phyloP scores from a whole-genome alignment of 1,284 basidiomycete genomes.

The Fomitopsis palustris region DNA sequence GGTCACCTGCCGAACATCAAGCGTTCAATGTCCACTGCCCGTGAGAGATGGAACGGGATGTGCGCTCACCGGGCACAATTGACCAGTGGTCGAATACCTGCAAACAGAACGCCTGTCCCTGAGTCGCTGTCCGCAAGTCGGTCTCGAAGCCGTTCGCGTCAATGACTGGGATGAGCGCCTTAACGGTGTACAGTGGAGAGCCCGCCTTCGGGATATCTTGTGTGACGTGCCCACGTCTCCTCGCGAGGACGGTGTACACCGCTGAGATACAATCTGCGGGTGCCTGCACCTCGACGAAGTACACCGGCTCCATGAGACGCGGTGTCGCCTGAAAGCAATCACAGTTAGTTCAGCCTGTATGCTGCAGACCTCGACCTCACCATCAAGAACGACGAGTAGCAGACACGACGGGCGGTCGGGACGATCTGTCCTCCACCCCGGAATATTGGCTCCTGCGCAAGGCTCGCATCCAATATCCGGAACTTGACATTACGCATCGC shows the following conservation, averaged over 20 bases:
- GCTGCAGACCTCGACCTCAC: constrained; percentile 37
- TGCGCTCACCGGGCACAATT: constrained; percentile 83
- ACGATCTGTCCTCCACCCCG: constrained; percentile 57
- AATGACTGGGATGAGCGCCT: constrained; percentile 96
- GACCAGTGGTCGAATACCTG: constrained; percentile 99
- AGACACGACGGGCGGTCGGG: constrained; percentile 78
- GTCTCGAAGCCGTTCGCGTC: constrained; percentile 99
- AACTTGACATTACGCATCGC: constrained; percentile 99
- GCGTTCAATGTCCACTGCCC: constrained; percentile 4
- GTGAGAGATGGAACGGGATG: constrained; percentile 15
- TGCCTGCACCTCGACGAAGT: constrained; percentile 97
- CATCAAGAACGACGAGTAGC: constrained; percentile 99
- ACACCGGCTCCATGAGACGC: constrained; percentile 93
- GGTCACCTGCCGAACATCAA: constrained; percentile 65
- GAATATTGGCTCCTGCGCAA: constrained; percentile 95
- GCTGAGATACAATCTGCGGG: constrained; percentile 98
- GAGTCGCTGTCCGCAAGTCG: constrained; percentile 93
- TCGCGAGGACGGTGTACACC: constrained; percentile 95
- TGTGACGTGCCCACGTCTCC: constrained; percentile 96
- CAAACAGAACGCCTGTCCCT: constrained; percentile 96
- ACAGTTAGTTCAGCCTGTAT: not conserved
- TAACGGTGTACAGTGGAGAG: constrained; percentile 95
- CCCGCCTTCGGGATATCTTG: constrained; percentile 97
- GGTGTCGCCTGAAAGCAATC: constrained; percentile 71
- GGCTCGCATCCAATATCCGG: constrained; percentile 86